Evolutionary conservation across 1,284 basidiomycete genomes (phyloP), one percentile per base, ranked within the genome.

Genomic region (Somion occarium): DNA sequence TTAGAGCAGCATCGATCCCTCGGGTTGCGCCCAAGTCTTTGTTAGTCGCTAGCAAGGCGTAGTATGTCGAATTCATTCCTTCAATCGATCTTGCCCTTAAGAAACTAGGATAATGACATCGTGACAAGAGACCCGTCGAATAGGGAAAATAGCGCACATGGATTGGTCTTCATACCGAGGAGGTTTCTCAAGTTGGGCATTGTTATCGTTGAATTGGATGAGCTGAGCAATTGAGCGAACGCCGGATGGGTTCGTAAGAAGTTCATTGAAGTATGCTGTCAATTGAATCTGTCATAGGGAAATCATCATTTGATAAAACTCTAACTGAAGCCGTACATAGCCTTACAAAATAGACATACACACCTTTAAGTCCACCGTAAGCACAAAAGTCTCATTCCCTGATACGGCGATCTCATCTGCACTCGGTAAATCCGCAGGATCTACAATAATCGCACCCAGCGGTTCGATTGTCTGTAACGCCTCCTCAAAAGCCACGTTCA

Each of bases 401-500:
- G 73, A 78, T 7, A 58, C 60, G 3, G 67, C 65, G 42, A 83
- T 73, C 46, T 81, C 79, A 4, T 76, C 70, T 3, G 77, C 78
- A 37, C 73, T 75, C 0, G 82, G 80, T 11, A 85, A 60, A 60
- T 85, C 76, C 2, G 80, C 82, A 3, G 81, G 80, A 61, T 85
- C 83, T 3, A 85, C 70, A 13, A 85, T 64, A 0, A 75, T 80
- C 1, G 82, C 82, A 5, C 83, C 83, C 1, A 85, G 70, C 3
- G 11, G 4, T n/a, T 3, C 61, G 59, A 2, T 13, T 4, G 30
- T 46, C n/a, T 26, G 12, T 18, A 56, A 23, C 7, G 54, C 44
- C 25, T 48, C 48, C 38, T 56, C 49, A 46, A 57, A 57, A 3
- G 54, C 78, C 66, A 42, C 45, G 45, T 50, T 45, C 43, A 58